Evolutionary conservation across 106 monocot genomes (phyloP).

Genomic region (Chionographis japonica): DNA sequence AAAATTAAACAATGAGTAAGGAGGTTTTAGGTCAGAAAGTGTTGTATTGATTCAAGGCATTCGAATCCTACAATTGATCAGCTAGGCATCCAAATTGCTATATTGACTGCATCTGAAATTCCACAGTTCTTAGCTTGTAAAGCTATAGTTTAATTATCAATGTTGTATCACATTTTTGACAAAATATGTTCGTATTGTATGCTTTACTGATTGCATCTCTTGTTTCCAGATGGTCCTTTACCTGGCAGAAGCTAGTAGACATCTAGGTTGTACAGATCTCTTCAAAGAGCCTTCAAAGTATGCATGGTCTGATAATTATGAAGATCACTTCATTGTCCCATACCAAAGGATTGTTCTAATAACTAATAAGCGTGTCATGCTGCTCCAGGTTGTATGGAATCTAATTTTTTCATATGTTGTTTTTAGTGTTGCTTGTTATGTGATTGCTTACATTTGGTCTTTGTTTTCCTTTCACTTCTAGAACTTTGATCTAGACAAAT

Average conservation of each 20-base stretch:
- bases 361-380: slow-evolving; percentile 88
- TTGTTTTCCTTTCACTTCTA: slow-evolving; percentile 13
- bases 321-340: slow-evolving; percentile 79
- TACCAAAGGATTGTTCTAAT: slow-evolving; percentile 78
- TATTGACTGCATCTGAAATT: no score
- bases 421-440: slow-evolving; percentile 2
- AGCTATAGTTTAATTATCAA: background rate
- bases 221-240: slow-evolving; percentile 88
- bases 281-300: slow-evolving; percentile 98
- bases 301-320: slow-evolving; percentile 98
- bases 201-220: background rate
- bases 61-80: no score
- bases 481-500: slow-evolving; percentile 63
- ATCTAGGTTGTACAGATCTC: slow-evolving; percentile 88
- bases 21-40: no score
- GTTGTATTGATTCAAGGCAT: no score
- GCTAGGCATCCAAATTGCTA: no score
- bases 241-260: slow-evolving; percentile 89
- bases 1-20: no score
- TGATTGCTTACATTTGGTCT: background rate
- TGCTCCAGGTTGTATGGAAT: slow-evolving; percentile 63
- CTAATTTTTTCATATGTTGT: background rate
- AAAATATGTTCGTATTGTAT: no score
- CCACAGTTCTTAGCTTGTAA: no score
- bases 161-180: no score